Evolutionary conservation across 1,284 basidiomycete genomes (phyloP).

Genomic region (Pseudozyma tsukubaensis): DNA sequence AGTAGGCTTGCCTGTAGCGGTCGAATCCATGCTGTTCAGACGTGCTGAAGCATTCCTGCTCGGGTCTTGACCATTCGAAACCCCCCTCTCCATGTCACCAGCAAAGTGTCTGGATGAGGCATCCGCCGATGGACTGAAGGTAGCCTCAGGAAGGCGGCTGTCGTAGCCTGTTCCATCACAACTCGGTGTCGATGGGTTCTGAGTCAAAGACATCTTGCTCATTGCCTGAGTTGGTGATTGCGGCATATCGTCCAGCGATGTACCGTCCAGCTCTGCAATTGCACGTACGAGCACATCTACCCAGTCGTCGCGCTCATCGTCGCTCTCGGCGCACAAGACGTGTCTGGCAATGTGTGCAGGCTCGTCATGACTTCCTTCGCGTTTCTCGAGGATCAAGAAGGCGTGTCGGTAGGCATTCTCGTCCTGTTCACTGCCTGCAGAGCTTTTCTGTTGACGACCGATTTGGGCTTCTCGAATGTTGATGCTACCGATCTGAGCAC

Average conservation of each 20-base stretch:
- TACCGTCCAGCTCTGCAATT: constrained; percentile 51
- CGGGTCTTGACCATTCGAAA: constrained; percentile 15
- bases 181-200: constrained; percentile 12
- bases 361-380: constrained; percentile 70
- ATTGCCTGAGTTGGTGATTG: constrained; percentile 38
- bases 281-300: constrained; percentile 81
- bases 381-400: constrained; percentile 92
- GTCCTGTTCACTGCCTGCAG: constrained; percentile 72
- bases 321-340: constrained; percentile 94
- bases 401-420: constrained; percentile 96
- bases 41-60: constrained; percentile 14
- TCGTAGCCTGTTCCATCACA: constrained; percentile 24
- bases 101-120: constrained; percentile 8
- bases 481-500: constrained; percentile 88
- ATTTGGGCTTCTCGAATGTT: constrained; percentile 87
- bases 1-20: constrained; percentile 20
- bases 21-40: constrained; percentile 39
- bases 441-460: constrained; percentile 74
- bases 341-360: constrained; percentile 79
- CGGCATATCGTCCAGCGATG: constrained; percentile 24
- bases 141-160: constrained; percentile 19
- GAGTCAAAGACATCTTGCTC: constrained; percentile 40
- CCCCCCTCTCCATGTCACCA: constrained; percentile 16
- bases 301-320: constrained; percentile 91
- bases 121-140: constrained; percentile 35